phyloP scores from a whole-genome alignment of 2,329 filamentous ascomycete species.

The Rosellinia necatrix region DNA sequence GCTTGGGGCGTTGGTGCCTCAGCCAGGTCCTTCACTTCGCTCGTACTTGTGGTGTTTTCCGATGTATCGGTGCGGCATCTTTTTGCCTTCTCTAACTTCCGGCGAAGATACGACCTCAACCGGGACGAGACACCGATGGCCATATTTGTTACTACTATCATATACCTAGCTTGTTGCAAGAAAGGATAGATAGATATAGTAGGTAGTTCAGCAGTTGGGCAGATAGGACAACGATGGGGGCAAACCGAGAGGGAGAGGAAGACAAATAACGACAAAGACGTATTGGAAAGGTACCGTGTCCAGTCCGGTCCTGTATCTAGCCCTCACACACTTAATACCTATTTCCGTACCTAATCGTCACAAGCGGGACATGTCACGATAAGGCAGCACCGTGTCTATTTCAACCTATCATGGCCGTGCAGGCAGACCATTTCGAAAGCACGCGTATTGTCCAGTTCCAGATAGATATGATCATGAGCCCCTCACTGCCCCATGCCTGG shows the following conservation, averaged over 20 bases:
- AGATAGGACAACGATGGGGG: neutral
- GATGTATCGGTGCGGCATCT: constrained; percentile 23
- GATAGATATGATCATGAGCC: constrained; percentile 27
- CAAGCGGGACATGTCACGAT: neutral
- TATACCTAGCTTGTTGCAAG: neutral
- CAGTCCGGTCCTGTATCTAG: constrained; percentile 3
- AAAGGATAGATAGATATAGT: neutral
- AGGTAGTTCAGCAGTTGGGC: neutral
- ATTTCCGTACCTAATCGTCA: neutral
- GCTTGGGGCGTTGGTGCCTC: neutral
- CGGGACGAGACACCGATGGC: constrained; percentile 30
- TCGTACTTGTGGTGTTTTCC: constrained; percentile 6
- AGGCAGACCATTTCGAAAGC: constrained; percentile 2
- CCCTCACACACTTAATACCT: neutral
- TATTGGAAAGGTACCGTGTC: neutral
- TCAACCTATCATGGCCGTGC: neutral
- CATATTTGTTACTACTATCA: constrained; percentile 26
- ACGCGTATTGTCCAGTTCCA: constrained; percentile 10
- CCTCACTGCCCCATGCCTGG: constrained; percentile 19
- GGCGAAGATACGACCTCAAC: constrained; percentile 34
- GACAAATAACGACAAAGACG: too few species aligned
- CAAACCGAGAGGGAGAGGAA: too few species aligned
- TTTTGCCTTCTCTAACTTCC: constrained; percentile 29
- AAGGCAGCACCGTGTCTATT: neutral
- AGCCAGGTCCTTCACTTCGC: constrained; percentile 1